Evolutionary conservation across 257 asterid genomes (phyloP), one percentile per base, ranked within the genome.

Genomic region (Capsicum chinense): DNA sequence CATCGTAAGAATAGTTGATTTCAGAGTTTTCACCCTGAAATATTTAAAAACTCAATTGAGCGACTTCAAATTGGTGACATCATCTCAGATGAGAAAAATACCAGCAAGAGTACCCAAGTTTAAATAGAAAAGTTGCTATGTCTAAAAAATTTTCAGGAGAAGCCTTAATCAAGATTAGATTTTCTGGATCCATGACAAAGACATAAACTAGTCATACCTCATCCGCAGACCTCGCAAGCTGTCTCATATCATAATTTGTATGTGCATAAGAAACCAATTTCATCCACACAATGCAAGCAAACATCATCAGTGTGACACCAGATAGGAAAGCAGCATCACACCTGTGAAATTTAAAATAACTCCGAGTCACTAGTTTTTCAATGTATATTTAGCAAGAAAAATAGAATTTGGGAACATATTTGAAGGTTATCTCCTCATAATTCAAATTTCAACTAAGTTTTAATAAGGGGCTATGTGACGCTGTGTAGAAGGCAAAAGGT

Each of bases 221-320:
- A 83, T 91, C 96, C 84, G 81, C 91, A 74, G 98, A 93, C 85
- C 92, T 91, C 66, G 90, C 90, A 79, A 95, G 94, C 59, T 86
- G 89, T 86, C 98, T 91, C 95, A 97, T 85, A 85, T 97, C 99
- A 86, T 93, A 92, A 85, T 91, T 97, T 83, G 98, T 91, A 88
- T 97, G 99, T 1, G 98, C 99, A 82, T 97, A 97, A 5, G 98
- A 97, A 54, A 97, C 91, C 93, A 95, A 88, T 91, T 97, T 97
- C 90, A 97, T 87, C 99, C 99, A 97, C 88, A 92, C 97, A 83
- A 90, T 89, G 92, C 95, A 91, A 84, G 98, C 86, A 86, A 91
- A 88, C 39, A 92, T 92, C 98, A 93, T 97, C 82, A 97, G 88
- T 7, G 91, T 88, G 81, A 88, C 97, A 56, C 99, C 98, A 3